Percentiles rank a stretch among this genome's conserved stretches.
Evolutionary conservation across 2,329 filamentous ascomycete species (phyloP).

Genomic region (Neofusicoccum sp.): DNA sequence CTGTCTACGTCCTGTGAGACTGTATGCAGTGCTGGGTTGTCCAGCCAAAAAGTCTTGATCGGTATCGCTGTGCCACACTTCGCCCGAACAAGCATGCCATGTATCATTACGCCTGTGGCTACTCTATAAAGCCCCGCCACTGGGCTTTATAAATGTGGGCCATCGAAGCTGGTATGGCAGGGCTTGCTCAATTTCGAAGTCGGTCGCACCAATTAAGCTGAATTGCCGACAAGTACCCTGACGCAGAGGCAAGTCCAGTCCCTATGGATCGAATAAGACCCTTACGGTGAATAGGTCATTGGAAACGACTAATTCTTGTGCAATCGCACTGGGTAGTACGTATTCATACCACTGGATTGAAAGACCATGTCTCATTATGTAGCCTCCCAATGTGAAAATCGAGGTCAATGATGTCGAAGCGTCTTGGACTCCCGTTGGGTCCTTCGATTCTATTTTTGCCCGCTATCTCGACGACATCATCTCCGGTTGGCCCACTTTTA

Average conservation of each 20-base stretch:
- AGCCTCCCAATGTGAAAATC: conserved; percentile 61
- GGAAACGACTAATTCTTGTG: conserved; percentile 51
- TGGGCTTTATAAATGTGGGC: no score
- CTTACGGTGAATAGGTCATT: conserved; percentile 22
- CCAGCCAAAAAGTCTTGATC: no score
- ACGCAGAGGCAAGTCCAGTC: neutral
- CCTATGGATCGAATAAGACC: no score
- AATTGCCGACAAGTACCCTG: conserved; percentile 1
- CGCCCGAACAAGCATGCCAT: no score
- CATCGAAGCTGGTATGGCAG: conserved; percentile 26
- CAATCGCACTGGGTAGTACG: conserved; percentile 41
- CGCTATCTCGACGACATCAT: conserved; percentile 56
- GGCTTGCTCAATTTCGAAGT: neutral
- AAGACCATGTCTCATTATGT: no score
- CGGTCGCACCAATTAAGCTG: neutral
- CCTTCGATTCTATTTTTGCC: conserved; percentile 61
- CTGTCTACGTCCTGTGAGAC: no score
- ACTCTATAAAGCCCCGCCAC: no score
- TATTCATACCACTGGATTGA: no score
- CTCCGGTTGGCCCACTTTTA: conserved; percentile 55
- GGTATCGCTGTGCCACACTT: no score
- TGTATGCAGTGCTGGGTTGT: no score
- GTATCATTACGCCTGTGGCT: no score
- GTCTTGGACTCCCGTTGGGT: conserved; percentile 55
- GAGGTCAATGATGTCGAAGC: conserved; percentile 65